These are phyloP conservation scores for Daldinia vernicosa DNA, from an alignment of 495 filamentous ascomycete species.

Conservation along the genomic window DNA sequence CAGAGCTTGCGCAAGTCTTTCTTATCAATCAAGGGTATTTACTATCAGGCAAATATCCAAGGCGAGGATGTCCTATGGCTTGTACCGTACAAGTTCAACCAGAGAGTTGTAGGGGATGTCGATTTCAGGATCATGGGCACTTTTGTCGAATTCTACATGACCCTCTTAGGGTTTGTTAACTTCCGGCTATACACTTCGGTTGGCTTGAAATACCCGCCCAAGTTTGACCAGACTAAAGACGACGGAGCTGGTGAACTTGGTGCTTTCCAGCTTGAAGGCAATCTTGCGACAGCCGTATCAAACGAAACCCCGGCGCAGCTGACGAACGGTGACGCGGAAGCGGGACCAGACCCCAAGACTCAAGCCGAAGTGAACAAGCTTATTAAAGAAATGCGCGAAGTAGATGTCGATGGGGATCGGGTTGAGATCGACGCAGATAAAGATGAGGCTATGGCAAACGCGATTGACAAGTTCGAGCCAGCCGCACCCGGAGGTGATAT, in stretches of 20 bases:
- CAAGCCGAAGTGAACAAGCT: conserved; percentile 66
- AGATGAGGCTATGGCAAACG: conserved; percentile 64
- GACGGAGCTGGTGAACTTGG: conserved; percentile 88
- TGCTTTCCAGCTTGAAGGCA: conserved; percentile 86
- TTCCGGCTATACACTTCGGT: conserved; percentile 90
- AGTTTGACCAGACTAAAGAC: conserved; percentile 86
- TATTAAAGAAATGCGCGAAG: conserved; percentile 59
- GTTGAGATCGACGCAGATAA: conserved; percentile 60
- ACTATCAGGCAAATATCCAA: conserved; percentile 98
- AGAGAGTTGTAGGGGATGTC: conserved; percentile 87
- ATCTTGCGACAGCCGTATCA: conserved; percentile 63
- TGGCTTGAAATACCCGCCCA: conserved; percentile 92
- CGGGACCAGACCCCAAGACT: conserved; percentile 59
- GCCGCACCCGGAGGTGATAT: conserved; percentile 81
- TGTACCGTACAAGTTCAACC: conserved; percentile 96
- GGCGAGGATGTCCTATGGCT: conserved; percentile 98
- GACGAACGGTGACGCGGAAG: conserved; percentile 58
- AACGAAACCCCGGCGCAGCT: conserved; percentile 59
- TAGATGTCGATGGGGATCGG: conserved; percentile 54
- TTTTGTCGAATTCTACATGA: conserved; percentile 98
- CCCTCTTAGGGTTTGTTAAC: conserved; percentile 93
- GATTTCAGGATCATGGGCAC: conserved; percentile 99
- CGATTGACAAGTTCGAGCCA: conserved; percentile 89
- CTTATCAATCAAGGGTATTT: conserved; percentile 98
- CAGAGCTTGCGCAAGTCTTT: conserved; percentile 94